Evolutionary conservation across 306 rosid genomes (phyloP).

Genomic region (Quercus aquifolioides): DNA sequence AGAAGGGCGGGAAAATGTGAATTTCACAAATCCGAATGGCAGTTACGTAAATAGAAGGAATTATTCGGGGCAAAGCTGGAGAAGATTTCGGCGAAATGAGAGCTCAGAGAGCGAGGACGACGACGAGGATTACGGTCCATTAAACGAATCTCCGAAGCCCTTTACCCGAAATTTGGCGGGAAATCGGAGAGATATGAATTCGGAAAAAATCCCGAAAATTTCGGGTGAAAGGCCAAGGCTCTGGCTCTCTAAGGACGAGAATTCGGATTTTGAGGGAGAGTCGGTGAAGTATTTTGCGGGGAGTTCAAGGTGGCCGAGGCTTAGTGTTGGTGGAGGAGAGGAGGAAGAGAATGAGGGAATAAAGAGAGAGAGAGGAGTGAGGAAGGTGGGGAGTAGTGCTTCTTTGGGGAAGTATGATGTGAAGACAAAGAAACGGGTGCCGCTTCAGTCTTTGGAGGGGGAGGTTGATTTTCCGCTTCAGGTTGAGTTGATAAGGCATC

Average conservation of each 20-base stretch:
- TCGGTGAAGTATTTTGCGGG: neutral
- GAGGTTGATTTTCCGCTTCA: constrained; percentile 45
- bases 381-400: constrained; percentile 66
- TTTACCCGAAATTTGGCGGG: constrained; percentile 16
- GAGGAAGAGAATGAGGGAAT: neutral
- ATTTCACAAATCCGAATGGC: constrained; percentile 10
- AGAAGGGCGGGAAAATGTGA: constrained; percentile 10
- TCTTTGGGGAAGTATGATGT: constrained; percentile 73
- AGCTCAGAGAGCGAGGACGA: constrained; percentile 37
- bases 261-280: constrained; percentile 36
- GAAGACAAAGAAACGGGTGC: constrained; percentile 60
- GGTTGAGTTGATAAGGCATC: constrained; percentile 59
- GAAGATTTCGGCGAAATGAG: constrained; percentile 35
- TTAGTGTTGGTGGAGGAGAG: neutral
- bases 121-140: constrained; percentile 26
- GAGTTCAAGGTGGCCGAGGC: neutral
- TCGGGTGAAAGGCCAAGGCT: constrained; percentile 18
- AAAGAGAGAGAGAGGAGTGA: constrained; percentile 13
- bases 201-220: constrained; percentile 7
- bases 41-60: constrained; percentile 33
- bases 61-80: constrained; percentile 40
- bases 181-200: constrained; percentile 4
- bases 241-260: constrained; percentile 35
- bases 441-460: constrained; percentile 35
- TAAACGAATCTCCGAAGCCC: constrained; percentile 19